Evolutionary conservation across 345 rosid genomes (phyloP).

Genomic region (Eucalyptus regnans): DNA sequence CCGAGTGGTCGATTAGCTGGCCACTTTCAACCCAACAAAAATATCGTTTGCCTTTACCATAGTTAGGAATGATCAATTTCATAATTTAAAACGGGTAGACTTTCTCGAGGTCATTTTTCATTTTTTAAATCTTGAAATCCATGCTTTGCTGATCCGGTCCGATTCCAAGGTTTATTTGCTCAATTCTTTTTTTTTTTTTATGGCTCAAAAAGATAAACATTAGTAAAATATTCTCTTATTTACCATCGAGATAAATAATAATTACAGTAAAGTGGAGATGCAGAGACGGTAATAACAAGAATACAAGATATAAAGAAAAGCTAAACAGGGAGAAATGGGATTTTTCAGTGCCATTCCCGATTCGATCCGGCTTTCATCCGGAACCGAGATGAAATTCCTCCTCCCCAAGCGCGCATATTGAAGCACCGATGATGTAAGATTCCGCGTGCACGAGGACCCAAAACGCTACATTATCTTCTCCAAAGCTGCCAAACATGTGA

Average conservation of each 20-base stretch:
- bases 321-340: not conserved
- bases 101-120: not conserved
- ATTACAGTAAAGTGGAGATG: not conserved
- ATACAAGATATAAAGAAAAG: not conserved
- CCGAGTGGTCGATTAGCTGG: not conserved
- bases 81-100: not conserved
- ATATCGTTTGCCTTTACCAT: not conserved
- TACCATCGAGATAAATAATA: not conserved
- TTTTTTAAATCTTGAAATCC: not conserved
- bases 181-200: not conserved
- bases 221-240: not conserved
- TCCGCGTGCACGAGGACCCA: not conserved
- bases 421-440: not conserved
- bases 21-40: not conserved
- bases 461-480: not conserved
- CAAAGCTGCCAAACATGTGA: not conserved
- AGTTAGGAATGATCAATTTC: not conserved
- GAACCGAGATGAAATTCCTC: not conserved
- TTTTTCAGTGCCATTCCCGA: not conserved
- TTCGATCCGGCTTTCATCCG: not conserved
- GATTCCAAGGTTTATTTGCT: accelerated
- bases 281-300: not conserved
- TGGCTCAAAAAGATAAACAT: not conserved
- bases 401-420: not conserved
- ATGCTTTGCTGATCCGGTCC: not conserved